Base-by-base conservation (phyloP, 2,329 filamentous ascomycete species). In the Cordyceps pruinosa region DNA sequence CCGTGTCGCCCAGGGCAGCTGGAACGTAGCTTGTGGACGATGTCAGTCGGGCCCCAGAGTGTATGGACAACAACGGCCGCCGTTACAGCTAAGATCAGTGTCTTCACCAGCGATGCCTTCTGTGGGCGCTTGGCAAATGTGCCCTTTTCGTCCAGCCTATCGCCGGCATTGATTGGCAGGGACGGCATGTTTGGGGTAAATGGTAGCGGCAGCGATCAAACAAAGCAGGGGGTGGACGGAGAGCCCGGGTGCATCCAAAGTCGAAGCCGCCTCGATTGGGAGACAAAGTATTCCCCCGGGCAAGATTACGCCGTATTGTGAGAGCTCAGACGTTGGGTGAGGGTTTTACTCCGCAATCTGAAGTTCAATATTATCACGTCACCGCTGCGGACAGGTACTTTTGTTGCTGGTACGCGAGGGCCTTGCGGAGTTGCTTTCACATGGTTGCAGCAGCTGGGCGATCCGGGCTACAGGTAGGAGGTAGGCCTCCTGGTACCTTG, bases 101-200 rank as follows among this genome's bases (percentile, higher is more conserved):
- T 30, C 17, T 47, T 41, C 6, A 21, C 10, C n/a, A 21, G 23
- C 6, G 52, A 41, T 15, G 42, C 5, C 42, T 55, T 28, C 30
- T 41, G 42, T 30, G 30, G 23, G n/a, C n/a, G n/a, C 30, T 17
- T 19, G 10, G 30, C 3, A 34, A 23, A 28, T 23, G 32, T n/a
- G 17, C 6, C 37, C 23, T 19, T 34, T n/a, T 21, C 41, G n/a
- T 28, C 21, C 25, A 39, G 25, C 32, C 30, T 55, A 21, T 28
- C 52, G 44, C 32, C 7, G 41, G 19, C 28, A 17, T 19, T 53
- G 52, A 55, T 55, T 30, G 44, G 42, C n/a, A 55, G 52, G 23
- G 32, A 25, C 17, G 52, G 17, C 52, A 55, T 55, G 42, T 35
- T 47, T 30, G 23, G 30, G 3, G n/a, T 47, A 28, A n/a, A 47